Conservation (phyloP, 169 alveolate genomes). For the Condylostoma magnum region DNA sequence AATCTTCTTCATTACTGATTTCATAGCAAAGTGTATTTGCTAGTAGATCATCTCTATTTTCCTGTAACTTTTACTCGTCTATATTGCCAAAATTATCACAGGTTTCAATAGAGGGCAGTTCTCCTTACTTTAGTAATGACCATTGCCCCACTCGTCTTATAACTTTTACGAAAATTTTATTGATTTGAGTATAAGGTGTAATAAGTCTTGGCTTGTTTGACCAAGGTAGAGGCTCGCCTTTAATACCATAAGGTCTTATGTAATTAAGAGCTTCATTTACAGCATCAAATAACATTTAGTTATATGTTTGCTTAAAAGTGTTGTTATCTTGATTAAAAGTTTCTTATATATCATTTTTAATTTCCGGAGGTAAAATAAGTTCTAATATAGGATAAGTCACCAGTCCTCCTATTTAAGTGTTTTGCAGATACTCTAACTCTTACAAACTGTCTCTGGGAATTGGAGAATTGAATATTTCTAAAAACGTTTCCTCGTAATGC, state of each 20-base stretch:
- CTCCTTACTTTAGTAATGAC: background rate
- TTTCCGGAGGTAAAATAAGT: slow-evolving; percentile 20
- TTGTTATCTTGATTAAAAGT: background rate
- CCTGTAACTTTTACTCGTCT: too few species aligned
- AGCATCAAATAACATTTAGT: slow-evolving; percentile 27
- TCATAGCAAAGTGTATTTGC: too few species aligned
- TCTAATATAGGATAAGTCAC: slow-evolving; percentile 17
- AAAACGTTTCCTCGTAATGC: background rate
- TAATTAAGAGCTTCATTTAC: slow-evolving; percentile 29
- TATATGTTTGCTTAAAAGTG: background rate
- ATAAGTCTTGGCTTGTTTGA: background rate
- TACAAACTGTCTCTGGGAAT: background rate
- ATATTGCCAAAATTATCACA: too few species aligned
- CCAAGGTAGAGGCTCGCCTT: slow-evolving; percentile 26
- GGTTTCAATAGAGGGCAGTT: too few species aligned
- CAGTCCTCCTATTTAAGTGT: background rate
- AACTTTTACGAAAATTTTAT: background rate
- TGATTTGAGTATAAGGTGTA: background rate
- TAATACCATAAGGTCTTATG: slow-evolving; percentile 17
- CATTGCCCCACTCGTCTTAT: background rate
- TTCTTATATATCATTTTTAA: background rate
- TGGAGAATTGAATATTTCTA: slow-evolving; percentile 14
- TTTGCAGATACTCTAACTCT: background rate
- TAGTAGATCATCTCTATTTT: too few species aligned
- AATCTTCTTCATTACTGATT: too few species aligned